Evolutionary conservation across 371 early-diverging fungal genomes (phyloP), one percentile per base, ranked within the genome.

Genomic region (Lichtheimia ornata): DNA sequence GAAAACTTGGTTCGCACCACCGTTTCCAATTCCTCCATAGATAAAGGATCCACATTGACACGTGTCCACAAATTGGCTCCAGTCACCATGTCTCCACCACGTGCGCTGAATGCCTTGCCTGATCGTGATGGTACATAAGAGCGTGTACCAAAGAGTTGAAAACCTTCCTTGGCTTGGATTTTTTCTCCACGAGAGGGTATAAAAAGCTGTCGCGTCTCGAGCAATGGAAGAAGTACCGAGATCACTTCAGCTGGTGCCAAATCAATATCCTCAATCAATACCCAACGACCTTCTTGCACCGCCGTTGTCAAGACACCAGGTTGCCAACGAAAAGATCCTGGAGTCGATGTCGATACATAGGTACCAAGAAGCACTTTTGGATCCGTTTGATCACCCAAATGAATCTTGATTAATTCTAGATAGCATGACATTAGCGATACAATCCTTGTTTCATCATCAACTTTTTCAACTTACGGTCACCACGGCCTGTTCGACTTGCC

Each of bases 261-360:
- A 73, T 99, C 98, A 62, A 99, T 91, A 80, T 99, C 99, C 80
- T 99, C 99, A 63, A 99, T 89, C 59, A 99, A 77, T 22, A 99
- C 90, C 99, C 99, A 99, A 35, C 91, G 78, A 41, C 99, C 99
- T 57, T 94, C 89, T 53, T 82, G 64, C 3, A 99, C 98, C 5
- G 99, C 99, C 7, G 88, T 90, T 2, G 99, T 93, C 50, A 99
- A 84, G 13, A 98, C 88, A 58, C 99, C 99, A 12, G 95, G 89
- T 65, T 94, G 96, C 97, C 99, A 99, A 24, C 88, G 84, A 73
- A 99, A 98, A 12, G 88, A 83, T 53, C 97, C 97, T 18, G 97
- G 97, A 20, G 87, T 87, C 13, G 92, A 85, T n/a, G 97, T 93
- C 15, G 94, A 89, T 9, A 97, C 91, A 75, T 99, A 99, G 45